phyloP scores from a whole-genome alignment of 805 yeast species.

The Metschnikowia baotianmanensis region DNA sequence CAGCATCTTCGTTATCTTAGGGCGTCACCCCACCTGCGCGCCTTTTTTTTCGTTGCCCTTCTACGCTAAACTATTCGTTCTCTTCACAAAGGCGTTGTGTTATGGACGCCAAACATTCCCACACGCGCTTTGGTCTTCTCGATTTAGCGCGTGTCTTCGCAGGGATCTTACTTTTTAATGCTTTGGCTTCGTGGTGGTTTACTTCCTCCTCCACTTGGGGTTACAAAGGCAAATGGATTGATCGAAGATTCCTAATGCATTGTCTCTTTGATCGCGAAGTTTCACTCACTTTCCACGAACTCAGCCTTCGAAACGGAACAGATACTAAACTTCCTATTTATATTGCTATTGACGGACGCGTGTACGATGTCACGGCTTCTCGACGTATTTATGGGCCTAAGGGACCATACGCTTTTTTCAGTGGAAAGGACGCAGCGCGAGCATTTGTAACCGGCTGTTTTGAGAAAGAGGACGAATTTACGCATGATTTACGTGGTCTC shows the following conservation, averaged over 20 bases:
- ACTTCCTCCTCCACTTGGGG: constrained; percentile 65
- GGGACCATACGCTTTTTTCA: constrained; percentile 54
- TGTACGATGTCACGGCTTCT: constrained; percentile 60
- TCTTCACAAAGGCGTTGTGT: too few relatives aligned
- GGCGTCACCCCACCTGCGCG: too few relatives aligned
- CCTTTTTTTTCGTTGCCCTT: too few relatives aligned
- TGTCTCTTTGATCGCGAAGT: constrained; percentile 17
- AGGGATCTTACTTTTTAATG: constrained; percentile 47
- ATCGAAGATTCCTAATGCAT: constrained; percentile 40
- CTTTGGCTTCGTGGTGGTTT: constrained; percentile 53
- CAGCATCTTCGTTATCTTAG: too few relatives aligned
- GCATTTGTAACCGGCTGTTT: constrained; percentile 74
- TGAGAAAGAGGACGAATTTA: constrained; percentile 48
- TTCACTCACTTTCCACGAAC: constrained; percentile 43
- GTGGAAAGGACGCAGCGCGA: constrained; percentile 68
- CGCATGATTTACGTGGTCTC: constrained; percentile 65
- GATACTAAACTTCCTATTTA: constrained; percentile 50
- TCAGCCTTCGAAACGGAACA: constrained; percentile 51
- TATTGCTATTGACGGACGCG: constrained; percentile 56
- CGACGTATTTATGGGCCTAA: constrained; percentile 55
- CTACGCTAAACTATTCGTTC: too few relatives aligned
- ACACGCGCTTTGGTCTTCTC: constrained; percentile 12
- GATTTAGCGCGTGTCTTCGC: constrained; percentile 45
- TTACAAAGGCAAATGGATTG: constrained; percentile 48
- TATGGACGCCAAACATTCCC: background rate